These are phyloP conservation scores for Guadua angustifolia DNA, from an alignment of 176 grass and related monocot genomes.

Conservation along the genomic window DNA sequence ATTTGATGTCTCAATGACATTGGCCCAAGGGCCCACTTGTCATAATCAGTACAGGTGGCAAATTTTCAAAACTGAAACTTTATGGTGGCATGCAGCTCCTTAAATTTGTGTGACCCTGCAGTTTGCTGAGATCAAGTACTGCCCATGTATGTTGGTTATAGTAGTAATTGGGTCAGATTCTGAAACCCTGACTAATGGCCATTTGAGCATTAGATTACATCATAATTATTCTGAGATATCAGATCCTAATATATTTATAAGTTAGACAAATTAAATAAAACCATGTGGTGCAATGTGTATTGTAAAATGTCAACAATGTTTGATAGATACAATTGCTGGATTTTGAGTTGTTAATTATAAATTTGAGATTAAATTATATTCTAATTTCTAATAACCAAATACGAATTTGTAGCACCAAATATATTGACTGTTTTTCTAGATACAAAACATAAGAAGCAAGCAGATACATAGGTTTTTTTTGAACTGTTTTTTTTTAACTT, in stretches of 20 bases:
- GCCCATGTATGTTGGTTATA: not conserved
- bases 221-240: constrained; percentile 10
- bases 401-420: too few relatives aligned
- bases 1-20: not conserved
- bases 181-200: not conserved
- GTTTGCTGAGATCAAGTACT: constrained; percentile 14
- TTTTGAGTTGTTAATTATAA: constrained; percentile 20
- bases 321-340: constrained; percentile 15
- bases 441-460: constrained; percentile 14
- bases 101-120: constrained; percentile 4
- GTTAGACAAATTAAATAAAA: not conserved
- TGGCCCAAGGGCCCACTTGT: not conserved
- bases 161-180: constrained; percentile 24
- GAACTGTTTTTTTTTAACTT: not conserved
- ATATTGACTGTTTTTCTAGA: not conserved
- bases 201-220: constrained; percentile 5
- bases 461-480: not conserved
- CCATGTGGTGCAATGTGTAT: not conserved
- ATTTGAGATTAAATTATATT: not conserved
- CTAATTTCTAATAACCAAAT: not conserved
- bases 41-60: not conserved
- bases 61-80: constrained; percentile 10
- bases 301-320: not conserved
- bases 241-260: constrained; percentile 6
- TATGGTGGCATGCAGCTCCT: constrained; percentile 6